Base-by-base conservation (phyloP, 495 filamentous ascomycete genomes). In the Polyplosphaeria fusca region DNA sequence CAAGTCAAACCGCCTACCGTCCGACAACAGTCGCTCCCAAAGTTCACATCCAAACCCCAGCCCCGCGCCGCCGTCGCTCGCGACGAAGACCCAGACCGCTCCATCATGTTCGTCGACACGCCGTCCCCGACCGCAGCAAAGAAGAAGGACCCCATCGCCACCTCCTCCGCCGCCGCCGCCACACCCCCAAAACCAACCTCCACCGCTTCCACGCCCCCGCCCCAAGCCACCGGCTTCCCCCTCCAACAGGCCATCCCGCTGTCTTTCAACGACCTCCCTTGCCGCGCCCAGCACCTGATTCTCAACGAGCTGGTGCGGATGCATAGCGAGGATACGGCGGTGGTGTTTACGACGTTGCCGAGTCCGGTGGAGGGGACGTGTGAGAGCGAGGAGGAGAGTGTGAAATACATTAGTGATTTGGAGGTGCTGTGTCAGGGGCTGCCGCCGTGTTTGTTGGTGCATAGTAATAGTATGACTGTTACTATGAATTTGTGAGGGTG, bases 381-480 rank as follows among this genome's bases (percentile, higher is more conserved):
- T 60, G 72, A 79, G 50, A 86, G 81, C 52, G 85, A 87, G 63
- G 76, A 79, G 49, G 82, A 84, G 2, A 87, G 86, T 67, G 63
- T 84, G 30, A 78, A 78, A 28, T 95, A 91, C 70, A 69, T 95
- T 32, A 81, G 76, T 52, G 87, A 91, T 67, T 74, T 94, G 47
- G 87, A 91, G 65, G 82, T 91, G 35, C 70, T 87, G 51, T 88
- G 82, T 68, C 76, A 84, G 60, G 83, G 77, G 1, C 68, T 83
- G 47, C 84, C 87, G 41, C 86, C 89, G 9, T 78, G 84, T 45
- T 67, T 94, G 52, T 60, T 93, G 59, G 86, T 94, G n/a, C 80
- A 93, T 72, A 89, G 86, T 66, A 94, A 93, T 72, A 90, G 86
- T 58, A 88, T 94, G 86, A 92, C 87, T 13, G 89, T 93, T 46